Evolutionary conservation across 768 basidiomycete species (phyloP).

Genomic region (Mycena metata): DNA sequence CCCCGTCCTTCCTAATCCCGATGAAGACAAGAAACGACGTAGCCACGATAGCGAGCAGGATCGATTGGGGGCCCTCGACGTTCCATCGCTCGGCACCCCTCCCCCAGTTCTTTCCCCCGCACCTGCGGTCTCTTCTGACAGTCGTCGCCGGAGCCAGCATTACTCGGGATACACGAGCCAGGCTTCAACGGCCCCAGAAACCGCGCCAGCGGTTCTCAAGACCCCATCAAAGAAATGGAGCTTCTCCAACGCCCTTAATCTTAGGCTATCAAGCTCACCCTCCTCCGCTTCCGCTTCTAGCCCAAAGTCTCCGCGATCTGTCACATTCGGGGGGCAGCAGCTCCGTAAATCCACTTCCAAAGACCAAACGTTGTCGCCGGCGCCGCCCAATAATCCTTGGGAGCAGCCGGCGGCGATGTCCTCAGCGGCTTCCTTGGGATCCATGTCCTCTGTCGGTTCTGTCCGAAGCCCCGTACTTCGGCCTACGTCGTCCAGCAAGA

Average conservation of each 20-base stretch:
- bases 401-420: constrained; percentile 82
- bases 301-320: constrained; percentile 73
- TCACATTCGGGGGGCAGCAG: constrained; percentile 75
- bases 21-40: constrained; percentile 59
- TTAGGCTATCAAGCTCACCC: constrained; percentile 78
- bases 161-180: constrained; percentile 51
- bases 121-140: constrained; percentile 46
- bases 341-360: constrained; percentile 78
- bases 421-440: constrained; percentile 82
- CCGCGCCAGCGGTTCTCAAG: constrained; percentile 66
- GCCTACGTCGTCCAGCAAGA: constrained; percentile 62
- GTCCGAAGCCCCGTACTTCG: constrained; percentile 63
- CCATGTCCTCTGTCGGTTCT: constrained; percentile 81
- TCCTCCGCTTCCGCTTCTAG: constrained; percentile 63
- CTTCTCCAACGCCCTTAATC: constrained; percentile 87
- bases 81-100: constrained; percentile 55
- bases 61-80: constrained; percentile 65
- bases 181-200: constrained; percentile 57
- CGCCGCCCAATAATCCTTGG: constrained; percentile 63
- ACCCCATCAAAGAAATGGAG: constrained; percentile 98
- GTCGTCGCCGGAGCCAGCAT: constrained; percentile 56
- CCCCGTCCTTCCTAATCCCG: constrained; percentile 56
- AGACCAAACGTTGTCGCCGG: constrained; percentile 67
- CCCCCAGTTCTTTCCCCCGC: constrained; percentile 42
- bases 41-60: constrained; percentile 63